Base-by-base conservation (phyloP, 2,329 filamentous ascomycete genomes). In the Lecanosticta acicola region DNA sequence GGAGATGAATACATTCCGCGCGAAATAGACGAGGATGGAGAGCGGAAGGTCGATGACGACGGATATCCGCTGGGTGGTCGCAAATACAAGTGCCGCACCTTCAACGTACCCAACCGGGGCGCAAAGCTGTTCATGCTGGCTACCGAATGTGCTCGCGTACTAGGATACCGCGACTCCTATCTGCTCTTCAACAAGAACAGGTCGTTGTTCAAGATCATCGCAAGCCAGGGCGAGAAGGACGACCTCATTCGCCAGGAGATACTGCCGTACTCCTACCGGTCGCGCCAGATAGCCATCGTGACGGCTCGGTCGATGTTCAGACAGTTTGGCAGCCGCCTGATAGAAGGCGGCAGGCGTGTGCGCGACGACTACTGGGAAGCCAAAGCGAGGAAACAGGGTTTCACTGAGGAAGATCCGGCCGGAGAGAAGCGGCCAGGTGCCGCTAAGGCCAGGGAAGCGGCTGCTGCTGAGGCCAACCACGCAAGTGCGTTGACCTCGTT, bases 321-420 rank as follows among this genome's bases (percentile, higher is more conserved):
- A 35, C 93, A 98, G 66, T 98, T 98, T 67, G 93, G 93, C 39
- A 96, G 90, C 67, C 80, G 93, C 53, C 85, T 98, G 42, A 93
- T 98, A 54, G 81, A 86, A 29, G 87, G 90, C 60, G 93, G 93
- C 26, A 80, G 91, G 52, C 78, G 93, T 47, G 93, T 98, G 34
- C 84, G 93, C 40, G 93, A 98, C 68, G 93, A 98, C 66, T 98
- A 98, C 69, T 98, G 93, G 93, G 93, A 97, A 68, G 87, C 84
- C 62, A 97, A 97, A 69, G 93, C 93, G 5, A 79, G 86, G 39
- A 98, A 97, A 69, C 93, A 98, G 68, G 93, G 93, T 9, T 98
- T 98, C 64, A 98, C 93, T 1, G 93, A 98, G 66, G 89, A 94
- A 53, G 93, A 98, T 67, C 77, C 90, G 41, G 93, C 93, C 3